Evolutionary conservation across 768 basidiomycete genomes (phyloP).

Genomic region (Inosperma sp.): DNA sequence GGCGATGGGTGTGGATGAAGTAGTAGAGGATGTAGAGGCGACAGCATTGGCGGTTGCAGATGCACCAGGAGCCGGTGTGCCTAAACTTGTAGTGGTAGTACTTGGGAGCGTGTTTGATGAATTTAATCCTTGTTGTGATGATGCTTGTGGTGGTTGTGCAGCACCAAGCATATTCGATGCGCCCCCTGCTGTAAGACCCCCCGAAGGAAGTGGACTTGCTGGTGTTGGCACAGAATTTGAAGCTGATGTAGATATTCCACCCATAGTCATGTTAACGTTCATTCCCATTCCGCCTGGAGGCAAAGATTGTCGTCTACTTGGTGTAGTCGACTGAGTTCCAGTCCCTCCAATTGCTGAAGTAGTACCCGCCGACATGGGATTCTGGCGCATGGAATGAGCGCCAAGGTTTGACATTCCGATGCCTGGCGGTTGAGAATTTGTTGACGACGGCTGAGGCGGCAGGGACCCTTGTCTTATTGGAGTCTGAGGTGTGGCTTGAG

Average conservation of each 20-base stretch:
- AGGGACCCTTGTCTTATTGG: slow-evolving; percentile 26
- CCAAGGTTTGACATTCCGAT: slow-evolving; percentile 3
- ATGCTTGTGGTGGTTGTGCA: neutral
- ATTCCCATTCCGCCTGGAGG: neutral
- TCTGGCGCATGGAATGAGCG: slow-evolving; percentile 4
- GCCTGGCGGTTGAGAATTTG: slow-evolving; percentile 4
- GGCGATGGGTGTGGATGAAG: neutral
- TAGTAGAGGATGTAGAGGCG: neutral
- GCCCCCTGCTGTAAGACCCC: neutral
- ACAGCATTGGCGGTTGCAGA: slow-evolving; percentile 7
- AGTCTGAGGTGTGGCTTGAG: slow-evolving; percentile 17
- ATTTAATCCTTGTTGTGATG: neutral
- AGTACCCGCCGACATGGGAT: neutral
- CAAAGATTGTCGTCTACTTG: neutral
- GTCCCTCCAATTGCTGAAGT: slow-evolving; percentile 5
- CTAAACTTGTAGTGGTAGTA: neutral
- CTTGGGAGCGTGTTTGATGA: neutral
- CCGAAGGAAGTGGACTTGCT: neutral
- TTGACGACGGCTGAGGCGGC: slow-evolving; percentile 14
- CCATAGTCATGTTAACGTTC: slow-evolving; percentile 6
- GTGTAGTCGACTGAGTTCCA: neutral
- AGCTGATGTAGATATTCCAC: slow-evolving; percentile 7
- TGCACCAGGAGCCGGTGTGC: too few relatives aligned
- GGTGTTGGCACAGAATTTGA: neutral
- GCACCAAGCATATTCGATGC: neutral